Evolutionary conservation across 495 filamentous ascomycete species (phyloP), one percentile per base, ranked within the genome.

Genomic region (Xylaria curta): DNA sequence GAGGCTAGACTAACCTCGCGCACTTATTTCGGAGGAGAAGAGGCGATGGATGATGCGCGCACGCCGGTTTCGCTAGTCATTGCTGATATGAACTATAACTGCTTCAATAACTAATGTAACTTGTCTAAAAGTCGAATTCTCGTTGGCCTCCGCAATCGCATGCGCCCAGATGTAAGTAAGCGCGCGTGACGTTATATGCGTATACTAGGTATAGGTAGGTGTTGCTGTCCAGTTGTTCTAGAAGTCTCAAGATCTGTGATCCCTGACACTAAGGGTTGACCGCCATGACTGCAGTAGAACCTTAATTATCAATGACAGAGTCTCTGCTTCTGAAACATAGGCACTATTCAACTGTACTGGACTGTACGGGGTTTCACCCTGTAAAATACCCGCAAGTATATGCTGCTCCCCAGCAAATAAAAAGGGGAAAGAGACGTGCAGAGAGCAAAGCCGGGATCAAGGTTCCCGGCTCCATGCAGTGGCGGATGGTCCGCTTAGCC

Each of bases 201-300:
- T 49, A 7, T 56, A 24, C 24, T 54, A 26, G n/a, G n/a, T 47
- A 51, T 53, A 26, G 21, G 2, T 24, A 24, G 49, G 3, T 60
- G 58, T 60, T 19, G 19, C 38, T 47, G 6, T 26, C 26, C 26
- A 17, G 60, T 47, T 47, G 61, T 64, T 64, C 61, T 64, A 64
- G 61, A 64, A 64, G 61, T 17, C 10, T 21, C 38, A 64, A 38
- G 33, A 31, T 44, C 38, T 46, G 17, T 33, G 38, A 60, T 63
- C 60, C 38, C 60, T 63, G 60, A 10, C 36, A 42, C 21, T 36
- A 33, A 36, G 40, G 13, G 44, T 21, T 66, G 63, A 66, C 63
- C 63, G 63, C 63, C 44, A 42, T 42, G n/a, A 61, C 60, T 44
- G 60, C 21, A 44, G 60, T 12, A 62, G 24, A 63, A 63, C 38